Evolutionary conservation across 2,329 filamentous ascomycete species (phyloP), one percentile per base, ranked within the genome.

Genomic region (Beauveria sp.): DNA sequence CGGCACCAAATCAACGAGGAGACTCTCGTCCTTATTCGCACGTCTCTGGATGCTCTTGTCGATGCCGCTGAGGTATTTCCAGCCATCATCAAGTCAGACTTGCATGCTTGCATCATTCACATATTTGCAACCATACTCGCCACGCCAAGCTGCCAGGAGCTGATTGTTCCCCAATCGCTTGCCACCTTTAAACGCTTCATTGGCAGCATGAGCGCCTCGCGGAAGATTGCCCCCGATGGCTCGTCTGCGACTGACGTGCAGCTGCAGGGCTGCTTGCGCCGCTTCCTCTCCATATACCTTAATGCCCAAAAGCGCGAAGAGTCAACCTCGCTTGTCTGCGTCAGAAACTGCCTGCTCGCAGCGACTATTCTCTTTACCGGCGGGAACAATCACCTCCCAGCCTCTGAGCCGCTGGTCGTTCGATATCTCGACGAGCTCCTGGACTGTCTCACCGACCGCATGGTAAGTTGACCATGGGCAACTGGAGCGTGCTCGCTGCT

Each of bases 1-100:
- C 86, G 90, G 51, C 87, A 91, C 69, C 86, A 89, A 67, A 86
- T 96, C 69, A 93, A 90, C 1, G 93, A 97, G 67, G 93, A 98
- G 72, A 90, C 91, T 1, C 83, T 96, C 20, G 79, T 88, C 2
- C 84, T 99, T 3, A 86, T 97, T 55, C 86, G 87, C 26, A 86
- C 89, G 2, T 88, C 91, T 0, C 81, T 99, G 1, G 89, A 93
- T 63, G 91, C 95, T 1, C 84, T 99, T 1, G 95, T 98, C 3
- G 91, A 98, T 70, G 93, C 95, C 1, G 93, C 95, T 7, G 91
- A 96, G 64, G 92, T 98, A 18, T 99, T 99, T 75, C 96, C 96
- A 0, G 86, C 90, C 2, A 93, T 99, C 68, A 99, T 99, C 78
- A 95, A 95, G 71, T 93, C 92, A 10, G 95, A 99, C 72, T 81